A percentile compares a stretch with the other conserved stretches of the same genome.
Conservation (phyloP, 768 basidiomycete genomes). For the Rhizopogon vesiculosus region DNA sequence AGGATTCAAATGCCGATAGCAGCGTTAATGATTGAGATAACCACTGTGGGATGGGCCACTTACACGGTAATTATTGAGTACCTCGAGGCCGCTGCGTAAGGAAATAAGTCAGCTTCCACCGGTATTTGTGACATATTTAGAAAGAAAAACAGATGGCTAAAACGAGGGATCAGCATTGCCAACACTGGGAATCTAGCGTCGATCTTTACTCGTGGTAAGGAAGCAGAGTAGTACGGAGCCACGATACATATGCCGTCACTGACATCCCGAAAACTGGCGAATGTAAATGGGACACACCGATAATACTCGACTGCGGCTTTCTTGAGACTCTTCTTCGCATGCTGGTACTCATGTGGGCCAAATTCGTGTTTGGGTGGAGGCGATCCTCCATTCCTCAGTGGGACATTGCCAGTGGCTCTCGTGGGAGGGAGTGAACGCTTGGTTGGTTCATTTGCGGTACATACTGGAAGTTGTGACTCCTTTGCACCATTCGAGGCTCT, state of each 20-base stretch:
- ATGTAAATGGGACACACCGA: conserved; percentile 37
- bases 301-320: conserved; percentile 84
- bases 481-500: background rate
- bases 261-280: background rate
- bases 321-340: conserved; percentile 83
- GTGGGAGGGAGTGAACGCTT: background rate
- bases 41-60: conserved; percentile 11
- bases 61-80: conserved; percentile 87
- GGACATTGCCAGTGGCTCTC: background rate
- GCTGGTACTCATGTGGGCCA: conserved; percentile 75
- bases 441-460: background rate
- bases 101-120: background rate
- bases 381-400: background rate
- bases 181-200: background rate
- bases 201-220: background rate
- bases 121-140: background rate
- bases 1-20: background rate
- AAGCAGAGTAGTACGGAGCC: background rate
- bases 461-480: background rate
- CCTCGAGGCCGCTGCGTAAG: conserved; percentile 60
- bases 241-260: background rate
- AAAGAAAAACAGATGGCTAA: background rate
- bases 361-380: conserved; percentile 13
- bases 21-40: background rate
- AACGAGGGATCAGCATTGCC: background rate